Evolutionary conservation across 2,329 filamentous ascomycete species (phyloP), one percentile per base, ranked within the genome.

Genomic region (Colletotrichum simmondsii): DNA sequence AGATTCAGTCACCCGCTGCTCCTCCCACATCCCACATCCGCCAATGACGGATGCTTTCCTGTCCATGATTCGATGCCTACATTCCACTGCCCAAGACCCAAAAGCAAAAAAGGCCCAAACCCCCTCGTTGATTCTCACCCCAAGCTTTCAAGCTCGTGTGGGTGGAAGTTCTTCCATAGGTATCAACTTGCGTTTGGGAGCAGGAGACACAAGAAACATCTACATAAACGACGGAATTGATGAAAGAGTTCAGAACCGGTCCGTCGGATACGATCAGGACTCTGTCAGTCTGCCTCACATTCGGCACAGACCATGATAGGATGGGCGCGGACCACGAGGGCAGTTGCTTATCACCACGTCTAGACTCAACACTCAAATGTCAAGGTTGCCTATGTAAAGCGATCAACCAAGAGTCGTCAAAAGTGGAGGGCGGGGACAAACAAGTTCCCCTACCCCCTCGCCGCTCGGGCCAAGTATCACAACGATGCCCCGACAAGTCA

Each of bases 391-490:
- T 32, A 32, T 12, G 32, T 35, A 12, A 35, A 35, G 14, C 37
- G 2, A 42, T 16, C 14, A 19, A 42, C 37, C 16, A 42, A 42
- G 37, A 60, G 4, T 49, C 62, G 63, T 70, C 42, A 46, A 66
- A 65, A 42, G 42, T 42, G 54, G 54, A 60, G 46, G 35, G 60
- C 66, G 66, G 66, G 57, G 63, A 58, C 59, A 64, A 68, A 63
- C 58, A 63, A 54, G 37, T 42, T 19, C 37, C 37, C 37, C 12
- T 32, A 22, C 46, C 42, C 46, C 19, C 37, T 49, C n/a, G 37
- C 22, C 53, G 19, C 35, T 30, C 37, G 42, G 37, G 24, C 54
- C 54, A 46, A 42, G 61, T 59, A 52, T 59, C 67, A 30, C 53
- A 65, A 35, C 61, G 61, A 61, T 65, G 52, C 49, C 52, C 59